These are phyloP conservation scores for Oryza punctata DNA, from an alignment of 176 grass and related monocot genomes.

Conservation along the genomic window DNA sequence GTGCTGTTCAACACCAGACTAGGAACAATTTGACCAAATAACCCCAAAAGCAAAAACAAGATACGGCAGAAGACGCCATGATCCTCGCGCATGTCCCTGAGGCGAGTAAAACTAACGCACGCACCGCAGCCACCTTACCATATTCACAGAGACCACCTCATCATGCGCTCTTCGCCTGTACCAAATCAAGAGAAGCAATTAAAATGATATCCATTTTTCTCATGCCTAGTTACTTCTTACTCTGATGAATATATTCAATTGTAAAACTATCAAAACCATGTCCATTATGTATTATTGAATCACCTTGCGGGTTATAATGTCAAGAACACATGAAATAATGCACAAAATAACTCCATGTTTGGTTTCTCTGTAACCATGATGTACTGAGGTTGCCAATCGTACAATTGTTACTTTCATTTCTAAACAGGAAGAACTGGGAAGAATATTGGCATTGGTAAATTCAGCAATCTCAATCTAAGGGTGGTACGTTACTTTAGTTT, in stretches of 20 bases:
- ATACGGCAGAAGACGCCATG: slow-evolving; percentile 34
- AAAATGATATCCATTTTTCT: neutral
- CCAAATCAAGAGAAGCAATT: neutral
- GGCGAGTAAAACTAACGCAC: neutral
- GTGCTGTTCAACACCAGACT: slow-evolving; percentile 32
- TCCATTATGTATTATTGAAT: neutral
- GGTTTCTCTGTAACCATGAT: neutral
- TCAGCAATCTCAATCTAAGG: neutral
- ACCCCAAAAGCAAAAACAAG: slow-evolving; percentile 41
- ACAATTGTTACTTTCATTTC: neutral
- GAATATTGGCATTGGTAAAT: neutral
- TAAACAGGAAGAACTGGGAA: neutral
- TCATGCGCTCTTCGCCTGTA: slow-evolving; percentile 47
- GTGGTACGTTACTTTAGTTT: neutral
- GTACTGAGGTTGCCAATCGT: neutral
- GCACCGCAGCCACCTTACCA: slow-evolving; percentile 18
- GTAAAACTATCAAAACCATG: neutral
- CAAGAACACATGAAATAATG: neutral
- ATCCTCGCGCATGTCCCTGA: slow-evolving; percentile 21
- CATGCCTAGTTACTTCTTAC: neutral
- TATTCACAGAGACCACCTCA: slow-evolving; percentile 46
- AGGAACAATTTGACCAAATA: slow-evolving; percentile 46
- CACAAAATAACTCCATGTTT: slow-evolving; percentile 13
- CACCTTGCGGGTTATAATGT: neutral
- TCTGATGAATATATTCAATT: neutral